Percentiles rank a stretch among this genome's conserved stretches.
Conservation (phyloP, 495 filamentous ascomycete genomes). For the Aspergillus biplanus region DNA sequence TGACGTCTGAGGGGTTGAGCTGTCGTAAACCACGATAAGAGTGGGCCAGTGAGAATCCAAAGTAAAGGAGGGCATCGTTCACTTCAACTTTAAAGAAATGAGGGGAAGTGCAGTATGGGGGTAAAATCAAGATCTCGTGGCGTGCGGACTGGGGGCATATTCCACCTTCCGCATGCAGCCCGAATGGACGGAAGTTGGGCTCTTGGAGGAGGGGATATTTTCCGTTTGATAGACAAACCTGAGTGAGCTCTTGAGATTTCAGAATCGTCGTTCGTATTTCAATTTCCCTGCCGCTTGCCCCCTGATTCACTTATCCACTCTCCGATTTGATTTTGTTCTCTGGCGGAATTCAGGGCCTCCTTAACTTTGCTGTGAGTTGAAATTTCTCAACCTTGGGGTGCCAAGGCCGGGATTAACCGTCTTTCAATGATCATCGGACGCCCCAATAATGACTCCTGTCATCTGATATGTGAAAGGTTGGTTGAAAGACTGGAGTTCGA, state of each 20-base stretch:
- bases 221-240: background rate
- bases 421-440: background rate
- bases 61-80: background rate
- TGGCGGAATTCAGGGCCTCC: background rate
- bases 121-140: conserved; percentile 1
- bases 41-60: background rate
- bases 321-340: background rate
- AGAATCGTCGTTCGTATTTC: too few species aligned
- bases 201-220: background rate
- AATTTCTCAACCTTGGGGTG: background rate
- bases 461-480: conserved; percentile 1
- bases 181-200: background rate
- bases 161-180: conserved; percentile 1
- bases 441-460: background rate
- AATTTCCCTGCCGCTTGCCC: background rate
- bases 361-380: background rate
- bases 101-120: background rate
- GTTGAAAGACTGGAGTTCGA: background rate
- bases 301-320: background rate
- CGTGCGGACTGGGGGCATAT: background rate
- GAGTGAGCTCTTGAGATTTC: too few species aligned
- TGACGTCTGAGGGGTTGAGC: conserved; percentile 16
- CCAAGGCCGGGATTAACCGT: conserved; percentile 1
- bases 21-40: background rate
- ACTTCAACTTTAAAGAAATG: conserved; percentile 6